Evolutionary conservation across 2,329 filamentous ascomycete species (phyloP).

Genomic region (Emmonsiellopsis sp.): DNA sequence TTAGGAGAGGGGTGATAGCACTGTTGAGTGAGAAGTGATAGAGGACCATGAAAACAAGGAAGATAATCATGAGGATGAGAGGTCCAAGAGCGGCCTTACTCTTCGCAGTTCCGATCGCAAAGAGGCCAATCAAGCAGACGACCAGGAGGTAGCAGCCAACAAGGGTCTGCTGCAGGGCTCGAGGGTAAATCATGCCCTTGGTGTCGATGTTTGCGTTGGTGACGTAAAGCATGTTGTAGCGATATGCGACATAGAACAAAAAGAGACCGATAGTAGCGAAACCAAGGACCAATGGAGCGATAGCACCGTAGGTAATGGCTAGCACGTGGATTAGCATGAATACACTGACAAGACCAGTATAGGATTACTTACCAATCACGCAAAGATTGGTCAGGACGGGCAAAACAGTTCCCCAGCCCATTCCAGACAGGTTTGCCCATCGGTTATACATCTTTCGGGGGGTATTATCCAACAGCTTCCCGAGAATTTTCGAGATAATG

Average conservation of each 20-base stretch:
- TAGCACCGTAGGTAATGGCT: slow-evolving; percentile 78
- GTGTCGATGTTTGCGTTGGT: slow-evolving; percentile 75
- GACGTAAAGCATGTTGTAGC: slow-evolving; percentile 85
- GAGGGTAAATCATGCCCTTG: slow-evolving; percentile 76
- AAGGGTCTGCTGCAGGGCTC: slow-evolving; percentile 77
- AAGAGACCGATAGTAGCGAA: slow-evolving; percentile 72
- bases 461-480: slow-evolving; percentile 64
- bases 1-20: slow-evolving; percentile 66
- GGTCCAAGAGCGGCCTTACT: slow-evolving; percentile 57
- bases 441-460: slow-evolving; percentile 71
- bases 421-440: slow-evolving; percentile 62
- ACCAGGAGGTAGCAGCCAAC: slow-evolving; percentile 76
- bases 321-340: slow-evolving; percentile 6
- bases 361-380: slow-evolving; percentile 57
- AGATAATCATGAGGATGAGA: slow-evolving; percentile 64
- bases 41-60: slow-evolving; percentile 64
- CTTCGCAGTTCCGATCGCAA: slow-evolving; percentile 58
- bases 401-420: slow-evolving; percentile 76
- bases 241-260: slow-evolving; percentile 77
- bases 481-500: slow-evolving; percentile 62
- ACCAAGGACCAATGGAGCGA: slow-evolving; percentile 73
- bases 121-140: slow-evolving; percentile 74
- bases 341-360: not conserved
- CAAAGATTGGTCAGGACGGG: slow-evolving; percentile 73
- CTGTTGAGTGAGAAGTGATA: slow-evolving; percentile 63